Evolutionary conservation across 805 yeast species (phyloP).

Genomic region (Ogataea paraovalis): DNA sequence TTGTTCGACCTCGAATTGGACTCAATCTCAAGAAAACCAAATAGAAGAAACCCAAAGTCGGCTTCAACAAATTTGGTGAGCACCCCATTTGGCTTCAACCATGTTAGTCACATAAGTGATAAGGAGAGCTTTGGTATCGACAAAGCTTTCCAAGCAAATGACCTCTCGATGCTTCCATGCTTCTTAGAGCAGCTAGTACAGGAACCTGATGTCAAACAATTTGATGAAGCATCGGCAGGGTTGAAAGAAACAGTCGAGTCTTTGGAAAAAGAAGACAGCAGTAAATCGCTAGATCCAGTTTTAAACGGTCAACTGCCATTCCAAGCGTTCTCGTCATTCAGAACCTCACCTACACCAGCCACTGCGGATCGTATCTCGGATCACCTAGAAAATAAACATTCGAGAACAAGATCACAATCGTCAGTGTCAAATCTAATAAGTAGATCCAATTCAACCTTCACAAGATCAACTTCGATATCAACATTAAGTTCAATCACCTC

Average conservation of each 20-base stretch:
- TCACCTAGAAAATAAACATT: slow-evolving; percentile 5
- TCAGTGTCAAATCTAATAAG: slow-evolving; percentile 19
- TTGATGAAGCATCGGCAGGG: not conserved
- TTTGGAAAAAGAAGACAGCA: not conserved
- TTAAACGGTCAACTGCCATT: slow-evolving; percentile 10
- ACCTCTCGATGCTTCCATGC: slow-evolving; percentile 10
- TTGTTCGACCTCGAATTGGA: slow-evolving; percentile 17
- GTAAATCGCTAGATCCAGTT: slow-evolving; percentile 11
- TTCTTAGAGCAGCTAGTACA: slow-evolving; percentile 2
- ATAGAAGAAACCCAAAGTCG: slow-evolving; percentile 2
- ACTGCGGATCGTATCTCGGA: not conserved
- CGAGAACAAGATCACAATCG: slow-evolving; percentile 15
- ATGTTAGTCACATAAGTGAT: slow-evolving; percentile 31
- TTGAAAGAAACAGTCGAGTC: not conserved
- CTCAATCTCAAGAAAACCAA: not conserved
- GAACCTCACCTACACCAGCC: slow-evolving; percentile 27
- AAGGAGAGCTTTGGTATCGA: slow-evolving; percentile 29
- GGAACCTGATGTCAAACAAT: slow-evolving; percentile 1
- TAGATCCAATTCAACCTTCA: slow-evolving; percentile 26
- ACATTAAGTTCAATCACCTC: slow-evolving; percentile 22
- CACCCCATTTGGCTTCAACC: slow-evolving; percentile 32
- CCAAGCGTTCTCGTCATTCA: slow-evolving; percentile 29
- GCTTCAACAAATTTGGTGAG: slow-evolving; percentile 21
- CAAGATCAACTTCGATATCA: slow-evolving; percentile 27
- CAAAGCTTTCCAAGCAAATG: slow-evolving; percentile 20